Conservation (phyloP, 495 filamentous ascomycete genomes). For the Penicillium angulare region DNA sequence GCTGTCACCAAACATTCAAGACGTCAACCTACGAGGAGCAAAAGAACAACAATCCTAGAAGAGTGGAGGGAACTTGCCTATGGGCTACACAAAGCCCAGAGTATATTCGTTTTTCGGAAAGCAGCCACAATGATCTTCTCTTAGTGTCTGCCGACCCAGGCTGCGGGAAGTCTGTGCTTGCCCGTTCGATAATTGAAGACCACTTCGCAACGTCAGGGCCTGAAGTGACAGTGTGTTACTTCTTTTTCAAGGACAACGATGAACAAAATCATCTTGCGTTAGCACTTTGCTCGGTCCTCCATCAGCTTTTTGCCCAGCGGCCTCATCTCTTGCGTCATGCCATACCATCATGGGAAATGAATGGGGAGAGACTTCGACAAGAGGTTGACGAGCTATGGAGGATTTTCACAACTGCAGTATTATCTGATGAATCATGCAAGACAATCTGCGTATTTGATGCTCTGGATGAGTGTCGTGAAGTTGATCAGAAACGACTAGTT, state of each 20-base stretch:
- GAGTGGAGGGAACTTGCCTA: constrained; percentile 23
- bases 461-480: constrained; percentile 38
- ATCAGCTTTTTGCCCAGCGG: constrained; percentile 36
- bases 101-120: constrained; percentile 30
- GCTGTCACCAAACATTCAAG: constrained; percentile 28
- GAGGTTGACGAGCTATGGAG: constrained; percentile 30
- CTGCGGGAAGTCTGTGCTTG: constrained; percentile 46
- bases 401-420: constrained; percentile 22
- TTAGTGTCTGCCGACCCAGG: constrained; percentile 47
- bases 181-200: constrained; percentile 33
- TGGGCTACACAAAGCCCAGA: constrained; percentile 29
- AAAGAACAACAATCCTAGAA: constrained; percentile 29
- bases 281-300: constrained; percentile 40
- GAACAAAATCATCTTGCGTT: constrained; percentile 28
- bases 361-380: constrained; percentile 20
- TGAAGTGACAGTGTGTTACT: constrained; percentile 35
- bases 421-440: constrained; percentile 15
- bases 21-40: constrained; percentile 24
- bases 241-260: constrained; percentile 47
- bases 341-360: constrained; percentile 22
- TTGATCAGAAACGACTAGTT: constrained; percentile 22
- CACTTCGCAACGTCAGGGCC: constrained; percentile 7
- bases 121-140: constrained; percentile 29
- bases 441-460: constrained; percentile 41
- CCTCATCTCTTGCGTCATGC: constrained; percentile 27